A percentile compares a stretch with the other conserved stretches of the same genome.
These are phyloP conservation scores for Malus hybrid DNA, from an alignment of 331 rosid genomes.

Conservation along the genomic window DNA sequence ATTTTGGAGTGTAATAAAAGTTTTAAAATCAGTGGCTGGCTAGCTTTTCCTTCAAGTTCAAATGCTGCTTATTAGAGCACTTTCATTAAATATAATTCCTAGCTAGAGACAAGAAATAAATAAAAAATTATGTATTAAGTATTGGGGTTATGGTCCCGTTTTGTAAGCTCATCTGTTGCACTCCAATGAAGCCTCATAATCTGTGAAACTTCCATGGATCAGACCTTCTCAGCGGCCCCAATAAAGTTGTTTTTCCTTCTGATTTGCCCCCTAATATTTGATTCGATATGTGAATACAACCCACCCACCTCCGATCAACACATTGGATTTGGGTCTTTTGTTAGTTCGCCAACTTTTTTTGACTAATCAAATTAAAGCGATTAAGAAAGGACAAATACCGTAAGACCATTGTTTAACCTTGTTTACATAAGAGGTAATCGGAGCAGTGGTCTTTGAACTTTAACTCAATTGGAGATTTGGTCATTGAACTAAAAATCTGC, in stretches of 20 bases:
- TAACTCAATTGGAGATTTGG: no score
- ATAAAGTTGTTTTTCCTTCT: no score
- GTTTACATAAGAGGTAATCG: no score
- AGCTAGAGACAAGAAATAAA: slow-evolving; percentile 4
- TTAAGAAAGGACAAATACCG: slow-evolving; percentile 3
- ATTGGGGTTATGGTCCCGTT: slow-evolving; percentile 5
- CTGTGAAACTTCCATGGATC: no score
- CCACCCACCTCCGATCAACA: not conserved
- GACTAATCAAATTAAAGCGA: slow-evolving; percentile 28
- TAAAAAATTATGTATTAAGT: not conserved
- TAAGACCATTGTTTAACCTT: not conserved
- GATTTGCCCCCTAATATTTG: not conserved
- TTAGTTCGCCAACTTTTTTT: slow-evolving; percentile 39
- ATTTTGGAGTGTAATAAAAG: not conserved
- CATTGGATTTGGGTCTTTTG: slow-evolving; percentile 28
- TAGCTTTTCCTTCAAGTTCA: not conserved
- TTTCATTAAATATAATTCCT: not conserved
- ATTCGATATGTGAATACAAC: no score
- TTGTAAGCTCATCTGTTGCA: not conserved
- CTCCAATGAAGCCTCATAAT: not conserved
- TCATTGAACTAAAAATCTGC: no score
- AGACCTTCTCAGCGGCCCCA: not conserved
- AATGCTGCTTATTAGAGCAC: not conserved
- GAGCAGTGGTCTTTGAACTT: no score
- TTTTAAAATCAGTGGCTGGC: not conserved